Base-by-base conservation (phyloP, 2,329 filamentous ascomycete genomes). In the Cadophora sp. region DNA sequence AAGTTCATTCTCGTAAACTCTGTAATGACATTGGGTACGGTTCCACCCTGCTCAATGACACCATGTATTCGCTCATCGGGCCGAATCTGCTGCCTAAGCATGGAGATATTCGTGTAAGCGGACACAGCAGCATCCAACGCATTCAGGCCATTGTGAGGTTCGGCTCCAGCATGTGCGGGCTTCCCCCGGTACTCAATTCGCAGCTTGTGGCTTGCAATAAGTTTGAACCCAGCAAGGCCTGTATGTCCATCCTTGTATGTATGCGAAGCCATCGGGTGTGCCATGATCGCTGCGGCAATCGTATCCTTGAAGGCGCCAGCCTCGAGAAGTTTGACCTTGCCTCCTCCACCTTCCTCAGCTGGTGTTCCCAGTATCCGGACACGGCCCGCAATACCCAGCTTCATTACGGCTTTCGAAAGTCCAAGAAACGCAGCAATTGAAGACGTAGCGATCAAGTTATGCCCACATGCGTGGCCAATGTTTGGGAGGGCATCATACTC, bases 401-500 rank as follows among this genome's bases (percentile, higher is more conserved):
- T 47, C 62, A 72, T 69, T 2, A 79, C 60, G 4, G 68, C 71
- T 0, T 62, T 69, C 0, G 66, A 73, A 2, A 74, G 58, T 8
- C 77, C 81, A 0, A 84, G 68, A 65, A 79, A 80, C 9, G 79
- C 78, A 0, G 78, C 78, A 22, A 81, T 67, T 1, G 76, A 76
- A 0, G 76, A 73, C 1, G 76, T 80, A 2, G 80, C 79, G 50
- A 82, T 82, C 30, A 82, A 71, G 58, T 82, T 81, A 73, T 82
- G 80, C 0, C 80, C 80, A 61, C 80, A 82, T 7, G 79, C 79
- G 69, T 82, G 80, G 7, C 80, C 80, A 6, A 81, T 77, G 8
- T 72, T 75, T 1, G 80, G 79, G 0, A 82, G 73, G 1, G 82
- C 82, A 66, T 85, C 83, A 62, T 84, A 84, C 72, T 84, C 82